Evolutionary conservation across 768 basidiomycete species (phyloP).

Genomic region (Lactifluus rugatus): DNA sequence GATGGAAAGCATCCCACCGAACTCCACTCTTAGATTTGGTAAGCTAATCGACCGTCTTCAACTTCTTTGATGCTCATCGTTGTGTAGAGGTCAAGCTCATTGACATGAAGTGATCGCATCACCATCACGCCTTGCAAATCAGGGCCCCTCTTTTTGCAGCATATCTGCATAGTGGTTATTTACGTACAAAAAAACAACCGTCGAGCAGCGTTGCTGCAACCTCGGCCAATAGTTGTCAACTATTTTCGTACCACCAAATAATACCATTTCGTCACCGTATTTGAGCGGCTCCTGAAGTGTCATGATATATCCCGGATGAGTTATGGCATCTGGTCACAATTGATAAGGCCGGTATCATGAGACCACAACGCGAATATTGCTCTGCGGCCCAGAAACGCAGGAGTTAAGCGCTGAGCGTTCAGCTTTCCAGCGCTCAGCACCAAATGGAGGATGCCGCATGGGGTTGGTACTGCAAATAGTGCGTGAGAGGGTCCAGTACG

Average conservation of each 20-base stretch:
- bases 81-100: constrained; percentile 61
- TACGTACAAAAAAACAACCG: constrained; percentile 21
- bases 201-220: not conserved
- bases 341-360: not conserved
- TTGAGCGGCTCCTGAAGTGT: not conserved
- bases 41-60: constrained; percentile 23
- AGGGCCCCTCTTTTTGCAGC: not conserved
- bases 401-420: too few species aligned
- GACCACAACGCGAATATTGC: not conserved
- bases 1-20: constrained; percentile 56
- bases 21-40: constrained; percentile 81
- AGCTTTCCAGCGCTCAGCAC: not conserved
- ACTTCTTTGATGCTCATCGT: not conserved
- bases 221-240: not conserved
- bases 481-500: not conserved
- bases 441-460: not conserved
- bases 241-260: not conserved
- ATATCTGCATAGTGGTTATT: constrained; percentile 8
- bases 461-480: not conserved
- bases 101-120: constrained; percentile 44
- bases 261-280: constrained; percentile 1
- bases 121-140: not conserved
- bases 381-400: too few species aligned
- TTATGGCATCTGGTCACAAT: not conserved
- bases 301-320: not conserved